These are phyloP conservation scores for Sutorius eximius DNA, from an alignment of 1,284 basidiomycete genomes.

Conservation along the genomic window DNA sequence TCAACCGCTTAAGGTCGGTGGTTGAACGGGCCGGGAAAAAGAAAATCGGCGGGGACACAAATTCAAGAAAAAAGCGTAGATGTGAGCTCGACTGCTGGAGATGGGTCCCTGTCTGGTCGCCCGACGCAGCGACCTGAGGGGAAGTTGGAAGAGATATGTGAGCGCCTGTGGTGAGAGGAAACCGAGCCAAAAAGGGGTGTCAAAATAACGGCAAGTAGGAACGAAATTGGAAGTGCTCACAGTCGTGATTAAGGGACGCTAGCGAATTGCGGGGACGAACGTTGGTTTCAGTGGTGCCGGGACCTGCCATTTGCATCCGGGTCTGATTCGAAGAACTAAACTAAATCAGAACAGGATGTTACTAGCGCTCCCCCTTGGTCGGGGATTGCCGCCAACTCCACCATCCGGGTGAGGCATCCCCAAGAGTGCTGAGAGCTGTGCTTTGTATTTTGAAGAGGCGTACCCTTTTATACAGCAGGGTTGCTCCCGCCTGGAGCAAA, in stretches of 20 bases:
- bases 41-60: neutral
- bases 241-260: conserved; percentile 3
- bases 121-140: conserved; percentile 8
- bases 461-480: conserved; percentile 9
- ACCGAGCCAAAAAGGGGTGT: conserved; percentile 3
- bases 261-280: conserved; percentile 28
- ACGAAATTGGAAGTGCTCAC: conserved; percentile 19
- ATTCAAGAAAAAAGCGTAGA: neutral
- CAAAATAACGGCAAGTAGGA: conserved; percentile 19
- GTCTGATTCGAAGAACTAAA: conserved; percentile 8
- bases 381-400: conserved; percentile 16
- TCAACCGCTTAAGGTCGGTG: conserved; percentile 9
- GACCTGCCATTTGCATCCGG: conserved; percentile 20
- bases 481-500: neutral
- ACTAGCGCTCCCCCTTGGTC: neutral
- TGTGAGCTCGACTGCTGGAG: neutral
- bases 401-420: neutral
- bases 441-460: conserved; percentile 20
- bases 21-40: conserved; percentile 11
- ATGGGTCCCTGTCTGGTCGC: conserved; percentile 1
- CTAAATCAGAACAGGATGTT: conserved; percentile 9
- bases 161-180: conserved; percentile 8
- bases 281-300: conserved; percentile 19
- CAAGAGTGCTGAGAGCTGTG: conserved; percentile 8
- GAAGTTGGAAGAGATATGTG: conserved; percentile 7